Conservation (phyloP, 768 basidiomycete species). For the Leccinum sublutescens region DNA sequence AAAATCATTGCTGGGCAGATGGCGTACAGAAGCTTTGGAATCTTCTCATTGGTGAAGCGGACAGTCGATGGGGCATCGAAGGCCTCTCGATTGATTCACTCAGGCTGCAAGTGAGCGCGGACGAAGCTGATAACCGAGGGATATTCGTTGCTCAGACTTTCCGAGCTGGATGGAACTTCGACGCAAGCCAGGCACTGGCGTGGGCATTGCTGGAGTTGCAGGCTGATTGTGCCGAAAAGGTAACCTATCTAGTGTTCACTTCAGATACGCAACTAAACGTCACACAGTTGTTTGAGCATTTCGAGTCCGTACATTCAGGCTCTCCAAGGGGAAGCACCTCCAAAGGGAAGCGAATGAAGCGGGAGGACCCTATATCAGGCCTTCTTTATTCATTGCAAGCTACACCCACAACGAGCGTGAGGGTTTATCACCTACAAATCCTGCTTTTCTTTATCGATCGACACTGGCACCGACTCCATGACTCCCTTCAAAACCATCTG, state of each 20-base stretch:
- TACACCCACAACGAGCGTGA: constrained; percentile 31
- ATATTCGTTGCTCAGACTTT: constrained; percentile 69
- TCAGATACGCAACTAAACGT: constrained; percentile 1
- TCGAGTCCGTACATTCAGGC: constrained; percentile 50
- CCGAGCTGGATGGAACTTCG: constrained; percentile 72
- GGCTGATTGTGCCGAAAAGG: constrained; percentile 73
- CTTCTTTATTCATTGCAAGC: constrained; percentile 52
- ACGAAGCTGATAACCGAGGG: constrained; percentile 19
- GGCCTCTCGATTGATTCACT: constrained; percentile 63
- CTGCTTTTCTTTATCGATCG: constrained; percentile 83
- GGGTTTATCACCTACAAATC: constrained; percentile 62
- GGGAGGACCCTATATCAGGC: constrained; percentile 57
- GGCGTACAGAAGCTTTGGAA: constrained; percentile 54
- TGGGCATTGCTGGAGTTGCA: constrained; percentile 83
- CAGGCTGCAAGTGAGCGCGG: constrained; percentile 46
- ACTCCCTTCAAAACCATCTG: constrained; percentile 54
- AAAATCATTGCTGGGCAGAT: constrained; percentile 41
- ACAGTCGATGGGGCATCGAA: constrained; percentile 63
- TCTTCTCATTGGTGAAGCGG: constrained; percentile 59
- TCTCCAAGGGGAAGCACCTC: constrained; percentile 31
- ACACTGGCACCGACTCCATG: constrained; percentile 68
- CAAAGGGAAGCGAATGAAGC: constrained; percentile 50
- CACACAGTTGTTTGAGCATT: constrained; percentile 58
- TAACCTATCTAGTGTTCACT: constrained; percentile 28
- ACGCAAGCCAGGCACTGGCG: constrained; percentile 61